Base-by-base conservation (phyloP, 257 asterid species). In the Salvia splendens region DNA sequence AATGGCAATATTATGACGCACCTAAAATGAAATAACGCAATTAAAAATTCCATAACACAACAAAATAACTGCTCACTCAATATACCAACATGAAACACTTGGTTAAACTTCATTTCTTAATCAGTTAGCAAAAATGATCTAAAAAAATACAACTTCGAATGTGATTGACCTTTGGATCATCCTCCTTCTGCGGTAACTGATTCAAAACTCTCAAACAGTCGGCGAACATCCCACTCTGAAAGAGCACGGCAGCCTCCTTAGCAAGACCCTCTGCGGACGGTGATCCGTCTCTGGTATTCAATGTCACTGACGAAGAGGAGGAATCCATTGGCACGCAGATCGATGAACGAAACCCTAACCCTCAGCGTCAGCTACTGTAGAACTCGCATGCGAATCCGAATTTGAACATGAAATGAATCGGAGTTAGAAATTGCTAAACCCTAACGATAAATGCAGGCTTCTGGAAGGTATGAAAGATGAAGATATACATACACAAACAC, bases 241-340 rank as follows among this genome's bases (percentile, higher is more conserved):
- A 92, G 28, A 82, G 68, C 65, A 82, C 43, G 4, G 87, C 90
- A 24, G 98, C 96, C 75, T 92, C 97, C 84, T 87, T 87, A 2
- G 96, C 97, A 40, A 86, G 77, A 51, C 82, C 89, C 48, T 78
- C 91, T 12, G 81, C 67, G 53, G 73, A 16, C 12, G 79, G 66
- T 52, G 79, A 75, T 51, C 71, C 79, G 10, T 75, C 75, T 57
- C 68, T 81, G 33, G 5, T 64, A 8, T 36, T 40, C 70, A 68
- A 63, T 53, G 78, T 46, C 77, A 79, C 33, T 78, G 84, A 55
- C 65, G 86, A 70, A 69, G 83, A 35, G 17, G 81, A 54, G 45
- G 91, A 82, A 67, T 92, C 96, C 95, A 92, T 92, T 57, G 49
- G 51, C 63, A 12, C 58, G 68, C 94, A 77, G 92, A 86, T 87